Base-by-base conservation (phyloP, 1,139 yeast species). In the Pichia sp. region DNA sequence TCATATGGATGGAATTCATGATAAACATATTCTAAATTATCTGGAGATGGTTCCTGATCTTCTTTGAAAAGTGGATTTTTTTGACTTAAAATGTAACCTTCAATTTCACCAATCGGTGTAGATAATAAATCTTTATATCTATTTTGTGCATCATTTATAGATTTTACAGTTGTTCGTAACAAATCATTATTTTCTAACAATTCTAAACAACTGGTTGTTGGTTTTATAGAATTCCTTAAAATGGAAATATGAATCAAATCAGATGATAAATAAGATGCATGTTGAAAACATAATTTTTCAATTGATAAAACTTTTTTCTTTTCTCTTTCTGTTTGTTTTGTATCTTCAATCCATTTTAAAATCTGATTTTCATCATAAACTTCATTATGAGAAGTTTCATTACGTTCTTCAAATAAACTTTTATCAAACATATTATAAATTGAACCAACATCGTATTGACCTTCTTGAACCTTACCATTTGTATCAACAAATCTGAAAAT, bases 1-100 rank as follows among this genome's bases (percentile, higher is more conserved):
- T 70, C 62, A 61, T 82, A 89, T 0, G 97, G 97, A 62, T 86
- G 95, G 60, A 87, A 92, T 51, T 86, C 95, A 45, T 87, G 95
- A 52, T 75, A 85, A 2, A 82, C 62, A 47, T 66, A 78, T 53
- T 80, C 77, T 56, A 76, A 67, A 35, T 62, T 65, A 12, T 58
- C 60, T 3, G 42, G 39, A 4, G 57, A 51, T 1, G 52, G 43
- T 12, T 53, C 60, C 27, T 66, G 65, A n/a, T 58, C 63, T 24
- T 67, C 72, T 4, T 66, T 59, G 55, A 65, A 76, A 9, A 71
- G 63, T 1, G 74, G 73, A 55, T 85, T 86, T 53, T 68, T 71
- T 55, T 79, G 82, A 11, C 82, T 71, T 1, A 87, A 70, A 45
- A 90, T 82, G 53, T 68, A 82, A 0, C 97, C 97, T 0, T 66